Conservation (phyloP, 805 yeast genomes). For the Yamadazyma insecticola region DNA sequence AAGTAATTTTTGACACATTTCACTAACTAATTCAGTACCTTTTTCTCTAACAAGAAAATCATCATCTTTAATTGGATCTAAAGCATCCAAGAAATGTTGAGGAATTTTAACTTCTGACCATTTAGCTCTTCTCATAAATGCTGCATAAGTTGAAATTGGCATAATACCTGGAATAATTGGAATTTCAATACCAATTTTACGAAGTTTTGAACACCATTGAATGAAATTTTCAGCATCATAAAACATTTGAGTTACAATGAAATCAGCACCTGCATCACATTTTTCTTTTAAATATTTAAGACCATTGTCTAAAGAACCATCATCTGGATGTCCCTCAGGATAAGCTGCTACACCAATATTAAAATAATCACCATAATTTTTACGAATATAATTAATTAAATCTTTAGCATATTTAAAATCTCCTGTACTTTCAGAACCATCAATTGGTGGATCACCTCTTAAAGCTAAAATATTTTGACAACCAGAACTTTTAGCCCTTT, state of each 20-base stretch:
- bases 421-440: constrained; percentile 70
- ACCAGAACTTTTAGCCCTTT: constrained; percentile 83
- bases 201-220: constrained; percentile 69
- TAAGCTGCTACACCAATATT: constrained; percentile 96
- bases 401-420: constrained; percentile 88
- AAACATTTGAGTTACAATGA: constrained; percentile 95
- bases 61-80: constrained; percentile 85
- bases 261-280: constrained; percentile 91
- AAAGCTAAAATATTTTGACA: constrained; percentile 93
- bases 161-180: constrained; percentile 97
- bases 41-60: constrained; percentile 81
- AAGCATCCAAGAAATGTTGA: constrained; percentile 55
- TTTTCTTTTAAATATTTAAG: constrained; percentile 74
- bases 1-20: constrained; percentile 72
- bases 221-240: constrained; percentile 87
- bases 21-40: constrained; percentile 78
- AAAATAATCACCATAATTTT: constrained; percentile 80
- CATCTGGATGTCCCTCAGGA: constrained; percentile 97
- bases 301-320: constrained; percentile 44
- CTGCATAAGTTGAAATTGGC: constrained; percentile 96
- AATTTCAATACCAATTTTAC: constrained; percentile 67
- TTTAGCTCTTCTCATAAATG: constrained; percentile 87
- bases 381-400: constrained; percentile 69
- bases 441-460: constrained; percentile 91
- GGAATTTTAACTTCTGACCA: constrained; percentile 92